Evolutionary conservation across 768 basidiomycete genomes (phyloP).

Genomic region (Boletus vermiculosoides): DNA sequence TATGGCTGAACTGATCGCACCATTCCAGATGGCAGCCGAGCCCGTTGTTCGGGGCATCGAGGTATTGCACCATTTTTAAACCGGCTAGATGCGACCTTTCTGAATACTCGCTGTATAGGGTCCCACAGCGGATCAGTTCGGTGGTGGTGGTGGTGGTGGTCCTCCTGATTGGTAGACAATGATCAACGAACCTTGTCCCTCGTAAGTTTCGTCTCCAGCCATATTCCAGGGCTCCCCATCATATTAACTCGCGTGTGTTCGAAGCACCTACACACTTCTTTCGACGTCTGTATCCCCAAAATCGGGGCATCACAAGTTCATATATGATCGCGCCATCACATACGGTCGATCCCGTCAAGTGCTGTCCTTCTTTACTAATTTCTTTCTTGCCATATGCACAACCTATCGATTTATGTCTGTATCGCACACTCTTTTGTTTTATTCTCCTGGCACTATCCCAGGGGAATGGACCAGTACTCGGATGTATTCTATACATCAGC

Average conservation of each 20-base stretch:
- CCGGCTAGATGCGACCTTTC: not conserved
- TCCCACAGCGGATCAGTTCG: constrained; percentile 22
- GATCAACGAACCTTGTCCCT: not conserved
- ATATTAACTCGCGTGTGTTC: constrained; percentile 6
- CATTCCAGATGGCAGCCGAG: constrained; percentile 14
- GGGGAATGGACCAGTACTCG: not conserved
- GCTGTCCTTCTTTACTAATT: not conserved
- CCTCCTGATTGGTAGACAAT: constrained; percentile 30
- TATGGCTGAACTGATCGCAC: not conserved
- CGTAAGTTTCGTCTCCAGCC: constrained; percentile 10
- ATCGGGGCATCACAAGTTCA: constrained; percentile 9
- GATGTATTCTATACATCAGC: constrained; percentile 6
- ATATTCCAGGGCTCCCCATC: not conserved
- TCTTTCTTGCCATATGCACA: constrained; percentile 6
- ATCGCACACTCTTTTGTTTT: constrained; percentile 7
- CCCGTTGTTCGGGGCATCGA: not conserved
- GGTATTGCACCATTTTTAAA: constrained; percentile 10
- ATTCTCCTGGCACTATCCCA: not conserved
- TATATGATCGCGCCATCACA: constrained; percentile 7
- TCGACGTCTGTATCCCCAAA: constrained; percentile 8
- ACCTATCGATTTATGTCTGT: constrained; percentile 7
- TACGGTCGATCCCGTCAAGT: constrained; percentile 4
- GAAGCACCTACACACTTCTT: constrained; percentile 1
- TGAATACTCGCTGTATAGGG: constrained; percentile 13
- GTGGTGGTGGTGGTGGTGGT: constrained; percentile 14